phyloP scores from a whole-genome alignment of 2,329 filamentous ascomycete species.

The Intubia oerlemansii region DNA sequence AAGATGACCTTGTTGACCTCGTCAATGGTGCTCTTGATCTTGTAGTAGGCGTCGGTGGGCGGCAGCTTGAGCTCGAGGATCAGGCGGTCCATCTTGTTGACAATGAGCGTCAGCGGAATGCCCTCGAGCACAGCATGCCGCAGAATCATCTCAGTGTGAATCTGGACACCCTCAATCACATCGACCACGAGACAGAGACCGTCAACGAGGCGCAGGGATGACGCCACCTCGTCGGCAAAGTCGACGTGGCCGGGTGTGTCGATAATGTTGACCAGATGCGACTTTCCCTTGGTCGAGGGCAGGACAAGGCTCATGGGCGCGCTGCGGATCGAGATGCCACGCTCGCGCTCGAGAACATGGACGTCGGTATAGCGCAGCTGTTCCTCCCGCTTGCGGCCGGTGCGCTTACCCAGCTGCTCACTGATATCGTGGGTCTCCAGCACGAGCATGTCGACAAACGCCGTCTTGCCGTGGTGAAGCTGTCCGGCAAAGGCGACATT shows the following conservation, averaged over 20 bases:
- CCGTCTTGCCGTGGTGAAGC: slow-evolving; percentile 92
- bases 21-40: slow-evolving; percentile 95
- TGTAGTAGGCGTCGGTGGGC: slow-evolving; percentile 93
- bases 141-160: slow-evolving; percentile 93
- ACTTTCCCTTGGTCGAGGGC: slow-evolving; percentile 77
- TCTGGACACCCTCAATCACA: slow-evolving; percentile 95
- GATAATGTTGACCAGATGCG: slow-evolving; percentile 81
- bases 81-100: slow-evolving; percentile 95
- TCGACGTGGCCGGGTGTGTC: slow-evolving; percentile 97
- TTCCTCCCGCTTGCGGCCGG: slow-evolving; percentile 65
- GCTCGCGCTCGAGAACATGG: slow-evolving; percentile 69
- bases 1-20: slow-evolving; percentile 95
- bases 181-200: slow-evolving; percentile 88
- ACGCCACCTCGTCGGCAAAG: slow-evolving; percentile 91
- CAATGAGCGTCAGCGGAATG: slow-evolving; percentile 67
- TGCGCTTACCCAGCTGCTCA: slow-evolving; percentile 58
- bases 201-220: slow-evolving; percentile 68
- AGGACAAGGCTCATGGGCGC: slow-evolving; percentile 88
- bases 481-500: slow-evolving; percentile 87
- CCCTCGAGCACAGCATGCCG: slow-evolving; percentile 84
- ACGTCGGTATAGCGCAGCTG: slow-evolving; percentile 90
- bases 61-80: slow-evolving; percentile 89
- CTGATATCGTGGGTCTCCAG: slow-evolving; percentile 81
- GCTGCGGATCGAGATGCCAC: slow-evolving; percentile 79
- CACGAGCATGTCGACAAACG: slow-evolving; percentile 96